Evolutionary conservation across 1,139 yeast species (phyloP), one percentile per base, ranked within the genome.

Genomic region (Wickerhamiella infanticola): DNA sequence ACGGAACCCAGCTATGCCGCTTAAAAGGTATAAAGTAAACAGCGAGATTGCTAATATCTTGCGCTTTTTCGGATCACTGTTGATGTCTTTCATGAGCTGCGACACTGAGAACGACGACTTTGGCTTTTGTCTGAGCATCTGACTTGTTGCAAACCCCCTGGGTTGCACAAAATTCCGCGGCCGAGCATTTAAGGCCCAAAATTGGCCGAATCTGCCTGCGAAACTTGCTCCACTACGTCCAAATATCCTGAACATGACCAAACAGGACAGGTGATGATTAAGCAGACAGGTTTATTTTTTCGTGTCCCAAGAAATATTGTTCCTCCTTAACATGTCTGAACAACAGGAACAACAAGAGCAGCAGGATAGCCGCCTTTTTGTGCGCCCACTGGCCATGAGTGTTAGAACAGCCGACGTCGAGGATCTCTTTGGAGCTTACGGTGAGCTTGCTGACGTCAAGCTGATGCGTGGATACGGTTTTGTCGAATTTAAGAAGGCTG

Each of bases 1-100:
- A 45, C 55, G 62, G 38, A 58, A 51, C 11, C 60, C 62, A 25
- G 58, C 59, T 35, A 51, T 50, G 2, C 60, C 63, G 5, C 60
- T 54, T 9, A 54, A 50, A 31, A 52, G 46, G 40, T 60, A 60
- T n/a, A 60, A 49, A 5, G 51, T 49, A 39, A 60, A 52, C 48
- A 58, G 44, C 7, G 27, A 41, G 6, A 36, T 39, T 4, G 51
- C 51, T 6, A 44, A 13, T 6, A 36, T 47, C 41, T 50, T 45
- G 33, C 54, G 48, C 44, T 48, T 40, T 42, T 49, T 47, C 2
- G 59, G 52, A 39, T 56, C 55, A 6, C 48, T 48, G 38, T 51
- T 52, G 37, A 52, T 44, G 37, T 49, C 23, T 7, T 42, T 9
- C 37, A 41, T 27, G 31, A 39, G 41, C 3, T n/a, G 33, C 9